Evolutionary conservation across 2,329 filamentous ascomycete species (phyloP).

Genomic region (Colletotrichum sidae): DNA sequence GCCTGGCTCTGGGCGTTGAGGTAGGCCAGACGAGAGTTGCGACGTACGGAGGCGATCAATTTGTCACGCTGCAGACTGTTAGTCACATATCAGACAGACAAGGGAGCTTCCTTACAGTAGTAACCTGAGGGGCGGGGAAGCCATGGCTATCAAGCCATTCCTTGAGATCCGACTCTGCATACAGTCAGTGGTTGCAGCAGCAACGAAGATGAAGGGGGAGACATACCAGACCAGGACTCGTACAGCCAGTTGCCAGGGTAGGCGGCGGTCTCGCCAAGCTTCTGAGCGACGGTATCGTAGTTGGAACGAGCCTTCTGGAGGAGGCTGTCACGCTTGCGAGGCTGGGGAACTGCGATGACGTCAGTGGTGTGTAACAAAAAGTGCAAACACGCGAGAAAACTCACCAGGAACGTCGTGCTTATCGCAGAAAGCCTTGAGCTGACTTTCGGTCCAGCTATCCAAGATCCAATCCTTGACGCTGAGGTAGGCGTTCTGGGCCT

Average conservation of each 20-base stretch:
- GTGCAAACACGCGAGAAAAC: constrained; percentile 19
- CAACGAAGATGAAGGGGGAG: fast-evolving
- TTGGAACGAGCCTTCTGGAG: constrained; percentile 82
- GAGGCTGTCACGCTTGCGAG: constrained; percentile 85
- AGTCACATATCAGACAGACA: constrained; percentile 24
- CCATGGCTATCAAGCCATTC: constrained; percentile 92
- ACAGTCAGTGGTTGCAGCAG: background rate
- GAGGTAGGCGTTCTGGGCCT: constrained; percentile 76
- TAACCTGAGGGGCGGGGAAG: constrained; percentile 86
- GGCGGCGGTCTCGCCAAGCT: constrained; percentile 77
- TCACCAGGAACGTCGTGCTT: constrained; percentile 81
- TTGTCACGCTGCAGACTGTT: constrained; percentile 73
- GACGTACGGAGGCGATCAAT: constrained; percentile 88
- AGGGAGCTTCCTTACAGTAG: constrained; percentile 56
- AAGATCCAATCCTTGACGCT: constrained; percentile 92
- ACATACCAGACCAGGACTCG: constrained; percentile 76
- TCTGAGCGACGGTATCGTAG: constrained; percentile 83
- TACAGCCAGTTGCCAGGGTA: constrained; percentile 98
- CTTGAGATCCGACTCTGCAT: constrained; percentile 85
- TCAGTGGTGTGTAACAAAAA: background rate
- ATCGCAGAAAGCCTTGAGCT: constrained; percentile 93
- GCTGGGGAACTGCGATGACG: constrained; percentile 74
- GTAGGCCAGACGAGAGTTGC: constrained; percentile 86
- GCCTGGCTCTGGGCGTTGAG: constrained; percentile 73
- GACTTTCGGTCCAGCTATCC: constrained; percentile 93